These are phyloP conservation scores for Kodamaea sp. DNA, from an alignment of 1,139 yeast species.

Conservation along the genomic window DNA sequence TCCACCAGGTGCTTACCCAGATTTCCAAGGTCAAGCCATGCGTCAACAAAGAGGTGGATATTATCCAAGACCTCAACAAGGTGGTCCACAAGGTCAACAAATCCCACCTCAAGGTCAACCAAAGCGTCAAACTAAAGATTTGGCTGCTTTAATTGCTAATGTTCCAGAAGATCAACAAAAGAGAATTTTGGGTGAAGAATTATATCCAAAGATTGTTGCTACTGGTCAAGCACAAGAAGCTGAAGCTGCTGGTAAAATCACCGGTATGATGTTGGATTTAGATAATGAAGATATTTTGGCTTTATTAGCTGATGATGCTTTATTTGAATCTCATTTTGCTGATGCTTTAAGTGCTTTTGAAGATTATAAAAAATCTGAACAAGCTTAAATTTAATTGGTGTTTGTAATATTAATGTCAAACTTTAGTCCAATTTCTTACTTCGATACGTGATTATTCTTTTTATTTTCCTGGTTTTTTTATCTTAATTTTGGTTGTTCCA, in stretches of 20 bases:
- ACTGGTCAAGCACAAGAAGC: constrained; percentile 84
- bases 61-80: constrained; percentile 41
- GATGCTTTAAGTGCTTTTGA: constrained; percentile 94
- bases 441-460: too few relatives aligned
- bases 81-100: constrained; percentile 12
- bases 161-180: constrained; percentile 87
- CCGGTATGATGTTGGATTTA: constrained; percentile 98
- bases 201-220: constrained; percentile 90
- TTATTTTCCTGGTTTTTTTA: background rate
- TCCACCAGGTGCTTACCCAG: constrained; percentile 71
- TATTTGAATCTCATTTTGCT: constrained; percentile 86
- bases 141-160: constrained; percentile 58
- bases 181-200: constrained; percentile 96
- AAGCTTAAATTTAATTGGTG: constrained; percentile 5
- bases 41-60: constrained; percentile 39
- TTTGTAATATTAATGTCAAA: background rate
- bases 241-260: constrained; percentile 97
- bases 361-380: constrained; percentile 63
- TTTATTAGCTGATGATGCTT: constrained; percentile 83
- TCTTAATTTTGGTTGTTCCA: background rate
- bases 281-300: constrained; percentile 88
- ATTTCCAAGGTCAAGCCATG: constrained; percentile 50
- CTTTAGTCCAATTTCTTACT: too few relatives aligned
- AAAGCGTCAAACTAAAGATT: constrained; percentile 41
- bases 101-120: constrained; percentile 29